Base-by-base conservation (phyloP, 1,284 basidiomycete genomes). In the Rhodotorula glutinis region DNA sequence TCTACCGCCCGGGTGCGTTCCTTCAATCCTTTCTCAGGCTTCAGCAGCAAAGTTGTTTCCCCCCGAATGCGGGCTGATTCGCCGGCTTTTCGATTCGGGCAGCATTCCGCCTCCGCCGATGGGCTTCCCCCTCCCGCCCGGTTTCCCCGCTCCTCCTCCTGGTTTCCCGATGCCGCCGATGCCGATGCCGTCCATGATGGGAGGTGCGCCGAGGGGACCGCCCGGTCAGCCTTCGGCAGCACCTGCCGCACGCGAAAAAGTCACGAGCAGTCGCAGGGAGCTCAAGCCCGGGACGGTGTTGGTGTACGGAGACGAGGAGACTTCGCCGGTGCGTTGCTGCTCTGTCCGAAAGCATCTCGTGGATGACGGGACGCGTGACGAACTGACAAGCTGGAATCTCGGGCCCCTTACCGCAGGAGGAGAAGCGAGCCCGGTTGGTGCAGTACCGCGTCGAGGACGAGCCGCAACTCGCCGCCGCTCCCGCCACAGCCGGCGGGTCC, bases 281-380 rank as follows among this genome's bases (percentile, higher is more conserved):
- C 86, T 89, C 77, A 91, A 91, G 82, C 89, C 90, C 76, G 81
- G 83, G 16, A 90, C 88, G 10, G 82, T 84, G n/a, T 80, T 91
- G 57, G 88, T 90, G 76, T 90, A 87, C 78, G 79, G 81, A 27
- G 87, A 91, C 75, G 81, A 88, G 0, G 90, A 91, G 74, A 90
- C 89, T 75, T 87, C 85, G 68, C 85, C 87, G 16, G 88, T 89
- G 71, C 62, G 86, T 40, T 63, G 44, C 29, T n/a, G 33, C 33
- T 38, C 33, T n/a, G n/a, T n/a, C n/a, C n/a, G n/a, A n/a, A n/a
- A n/a, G n/a, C n/a, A n/a, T n/a, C n/a, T n/a, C n/a, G n/a, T n/a
- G n/a, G n/a, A n/a, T n/a, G n/a, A n/a, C n/a, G n/a, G n/a, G n/a
- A n/a, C n/a, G n/a, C n/a, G n/a, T n/a, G n/a, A n/a, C n/a, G n/a